phyloP scores from a whole-genome alignment of 352 stramenopile genomes.

The Aphanomyces stellatus region DNA sequence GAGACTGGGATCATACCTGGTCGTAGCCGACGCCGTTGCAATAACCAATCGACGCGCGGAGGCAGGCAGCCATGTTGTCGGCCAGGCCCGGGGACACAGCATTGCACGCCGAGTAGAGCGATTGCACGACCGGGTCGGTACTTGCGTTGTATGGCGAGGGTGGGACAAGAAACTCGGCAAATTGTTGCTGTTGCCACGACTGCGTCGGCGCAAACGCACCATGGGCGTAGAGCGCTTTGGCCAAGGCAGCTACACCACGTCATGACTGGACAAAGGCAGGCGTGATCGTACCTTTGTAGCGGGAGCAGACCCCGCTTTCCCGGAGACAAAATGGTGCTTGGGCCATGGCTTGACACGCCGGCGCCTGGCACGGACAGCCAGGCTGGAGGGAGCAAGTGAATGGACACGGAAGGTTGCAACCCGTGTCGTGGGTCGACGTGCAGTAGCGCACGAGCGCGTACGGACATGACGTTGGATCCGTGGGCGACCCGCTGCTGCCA shows the following conservation, averaged over 20 bases:
- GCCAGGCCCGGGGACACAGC: neutral
- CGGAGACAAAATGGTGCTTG: constrained; percentile 5
- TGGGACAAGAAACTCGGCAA: neutral
- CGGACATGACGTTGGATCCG: neutral
- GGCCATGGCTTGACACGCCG: neutral
- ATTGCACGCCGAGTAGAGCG: neutral
- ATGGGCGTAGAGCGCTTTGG: neutral
- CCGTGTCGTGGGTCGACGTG: neutral
- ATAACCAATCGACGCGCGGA: constrained; percentile 8
- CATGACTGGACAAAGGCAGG: neutral
- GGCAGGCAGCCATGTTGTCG: constrained; percentile 7
- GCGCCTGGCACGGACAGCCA: constrained; percentile 4
- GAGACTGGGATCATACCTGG: neutral
- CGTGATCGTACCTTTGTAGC: constrained; percentile 1
- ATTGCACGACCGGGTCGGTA: neutral
- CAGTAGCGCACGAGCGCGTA: constrained; percentile 2
- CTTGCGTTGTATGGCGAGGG: neutral
- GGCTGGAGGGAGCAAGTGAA: constrained; percentile 13
- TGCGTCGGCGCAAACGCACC: neutral
- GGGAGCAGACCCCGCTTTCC: neutral
- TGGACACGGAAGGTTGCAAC: neutral
- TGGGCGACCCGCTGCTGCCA: no score
- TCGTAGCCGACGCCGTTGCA: constrained; percentile 14
- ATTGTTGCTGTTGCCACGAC: neutral
- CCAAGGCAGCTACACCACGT: neutral